Base-by-base conservation (phyloP, 2,329 filamentous ascomycete species). In the Calonectria hawksworthii region DNA sequence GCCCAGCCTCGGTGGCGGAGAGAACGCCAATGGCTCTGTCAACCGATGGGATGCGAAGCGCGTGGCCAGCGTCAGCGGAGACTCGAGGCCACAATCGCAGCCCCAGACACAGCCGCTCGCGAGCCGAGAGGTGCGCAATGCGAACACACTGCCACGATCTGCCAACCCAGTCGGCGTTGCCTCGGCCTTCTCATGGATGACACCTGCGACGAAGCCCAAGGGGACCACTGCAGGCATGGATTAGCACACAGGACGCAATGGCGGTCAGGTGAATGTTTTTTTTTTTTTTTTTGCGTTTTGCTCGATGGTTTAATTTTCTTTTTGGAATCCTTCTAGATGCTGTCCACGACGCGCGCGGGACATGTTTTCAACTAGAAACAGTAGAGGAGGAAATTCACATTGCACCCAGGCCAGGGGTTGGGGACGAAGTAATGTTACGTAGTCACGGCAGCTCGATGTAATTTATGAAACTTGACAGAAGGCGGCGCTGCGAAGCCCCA, bases 131-230 rank as follows among this genome's bases (percentile, higher is more conserved):
- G 77, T 80, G 50, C 85, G 86, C 70, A 86, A 84, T 68, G 81
- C 83, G 47, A 83, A 86, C 52, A 81, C 85, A 23, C 82, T 87
- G n/a, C 87, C 91, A 21, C 90, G 92, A 72, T 89, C 92, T 9
- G 89, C 92, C 38, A 99, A 99, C 82, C 96, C 97, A 0, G 91
- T 98, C 23, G 96, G 96, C 11, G 95, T 95, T n/a, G 96, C 94
- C 18, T 97, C 95, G 73, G 96, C 96, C 3, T 99, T 99, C 86
- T 93, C 94, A 16, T 99, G 96, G 96, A 93, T 98, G 88, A 96
- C 94, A 63, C 86, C 89, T 51, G 78, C 84, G 23, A 83, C 82
- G 66, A 85, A 88, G 59, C 63, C 81, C 41, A 85, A 84, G 78
- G 73, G 86, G 3, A 82, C 86, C 13, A 78, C 85, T 7, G 76